Evolutionary conservation across 176 grass and related monocot genomes (phyloP), one percentile per base, ranked within the genome.

Genomic region (Raddia distichophylla): DNA sequence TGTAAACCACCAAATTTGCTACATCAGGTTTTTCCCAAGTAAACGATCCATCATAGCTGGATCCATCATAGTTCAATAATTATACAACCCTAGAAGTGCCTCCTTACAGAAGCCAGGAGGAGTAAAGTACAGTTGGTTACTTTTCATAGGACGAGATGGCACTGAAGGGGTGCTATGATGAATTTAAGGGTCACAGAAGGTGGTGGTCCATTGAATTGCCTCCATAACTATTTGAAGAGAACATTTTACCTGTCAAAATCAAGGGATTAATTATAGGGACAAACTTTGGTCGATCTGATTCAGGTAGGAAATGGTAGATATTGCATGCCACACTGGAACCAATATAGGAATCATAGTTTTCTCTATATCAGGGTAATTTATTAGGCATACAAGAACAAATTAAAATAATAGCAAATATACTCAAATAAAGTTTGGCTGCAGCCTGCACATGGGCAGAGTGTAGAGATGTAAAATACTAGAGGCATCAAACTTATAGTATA

Each of bases 181-280:
- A 42, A 80, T 32, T 19, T 71, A 64, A 83, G 46, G 60, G 8
- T 53, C 9, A 83, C 18, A 83, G 15, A 67, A 84, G 60, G 35
- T 67, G 10, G 50, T 33, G 47, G n/a, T 56, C 48, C 49, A 75
- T 56, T 59, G 72, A 76, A 68, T 59, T 67, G 20, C 62, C 35
- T 68, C 51, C 8, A 67, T 49, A 55, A 75, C 60, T 57, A 71
- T 75, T 83, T 8, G 35, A 55, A 75, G 11, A 46, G 42, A 50
- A 67, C 37, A 83, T 34, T 12, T 83, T 15, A 67, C 49, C 54
- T 22, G 52, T 59, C 6, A 51, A 47, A 59, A 46, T 47, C 10
- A 47, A 76, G 54, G 15, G 42, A 49, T 45, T 68, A 27, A 35
- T 68, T 84, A 57, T 67, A 68, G 73, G 10, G 51, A 57, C 9